Percentiles rank a stretch among this genome's conserved stretches.
Evolutionary conservation across 2,329 filamentous ascomycete genomes (phyloP).

Genomic region (Alternaria rosae): DNA sequence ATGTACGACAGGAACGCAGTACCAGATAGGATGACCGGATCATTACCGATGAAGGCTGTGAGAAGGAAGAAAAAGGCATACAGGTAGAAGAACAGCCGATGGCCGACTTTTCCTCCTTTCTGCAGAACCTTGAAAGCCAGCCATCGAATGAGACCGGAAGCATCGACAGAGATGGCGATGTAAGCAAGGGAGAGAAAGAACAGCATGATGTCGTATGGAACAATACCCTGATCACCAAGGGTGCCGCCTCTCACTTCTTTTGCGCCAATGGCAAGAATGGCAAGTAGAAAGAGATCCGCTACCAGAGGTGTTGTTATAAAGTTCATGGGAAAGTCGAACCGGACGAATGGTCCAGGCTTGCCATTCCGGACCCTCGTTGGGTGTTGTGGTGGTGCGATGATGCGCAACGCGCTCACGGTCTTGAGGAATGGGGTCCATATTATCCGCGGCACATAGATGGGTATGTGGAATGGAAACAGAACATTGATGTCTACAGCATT

Average conservation of each 20-base stretch:
- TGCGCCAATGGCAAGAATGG: constrained; percentile 71
- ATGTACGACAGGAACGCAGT: constrained; percentile 80
- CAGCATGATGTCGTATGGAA: constrained; percentile 74
- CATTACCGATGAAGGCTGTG: constrained; percentile 75
- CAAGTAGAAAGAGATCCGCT: constrained; percentile 74
- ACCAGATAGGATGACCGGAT: constrained; percentile 76
- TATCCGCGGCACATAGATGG: constrained; percentile 64
- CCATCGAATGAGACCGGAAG: constrained; percentile 74
- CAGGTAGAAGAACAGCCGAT: constrained; percentile 74
- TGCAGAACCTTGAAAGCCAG: constrained; percentile 74
- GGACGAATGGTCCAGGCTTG: constrained; percentile 54
- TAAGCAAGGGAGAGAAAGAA: constrained; percentile 79
- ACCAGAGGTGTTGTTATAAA: constrained; percentile 75
- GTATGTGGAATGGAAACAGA: constrained; percentile 72
- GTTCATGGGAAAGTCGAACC: constrained; percentile 69
- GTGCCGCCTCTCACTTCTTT: constrained; percentile 74
- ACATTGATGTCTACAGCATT: constrained; percentile 68
- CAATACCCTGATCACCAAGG: constrained; percentile 70
- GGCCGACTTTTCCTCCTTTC: constrained; percentile 71
- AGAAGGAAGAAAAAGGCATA: constrained; percentile 75
- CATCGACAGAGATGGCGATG: constrained; percentile 79
- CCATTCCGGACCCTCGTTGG: constrained; percentile 28
- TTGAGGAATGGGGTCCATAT: constrained; percentile 58
- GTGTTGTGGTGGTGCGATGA: constrained; percentile 58
- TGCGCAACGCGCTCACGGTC: constrained; percentile 56